Base-by-base conservation (phyloP, 768 basidiomycete species). In the Serendipita indica region DNA sequence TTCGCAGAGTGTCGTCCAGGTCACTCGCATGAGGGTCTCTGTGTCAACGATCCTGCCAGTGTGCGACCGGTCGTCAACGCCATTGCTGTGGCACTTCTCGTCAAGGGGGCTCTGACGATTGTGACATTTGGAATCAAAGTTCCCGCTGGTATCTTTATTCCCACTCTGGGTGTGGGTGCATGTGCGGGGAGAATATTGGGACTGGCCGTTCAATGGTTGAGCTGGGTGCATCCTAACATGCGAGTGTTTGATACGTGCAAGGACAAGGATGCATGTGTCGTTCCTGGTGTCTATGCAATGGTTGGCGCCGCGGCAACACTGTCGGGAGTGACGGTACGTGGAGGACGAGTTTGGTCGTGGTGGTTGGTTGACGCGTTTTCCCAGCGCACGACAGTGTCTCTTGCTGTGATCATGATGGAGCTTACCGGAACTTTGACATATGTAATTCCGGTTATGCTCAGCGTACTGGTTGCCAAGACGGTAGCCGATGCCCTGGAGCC, bases 351-450 rank as follows among this genome's bases (percentile, higher is more conserved):
- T 68, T n/a, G 54, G 43, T 16, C 41, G 33, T 46, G n/a, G 1
- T 35, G 41, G 13, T 25, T 3, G 7, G 4, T 14, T 16, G 46
- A 25, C 39, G 10, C 57, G 41, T 56, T 6, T 13, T 14, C 61
- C 33, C 60, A 88, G 83, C 75, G 89, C 33, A 91, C 89, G 22
- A 92, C 89, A 0, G 87, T 98, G 25, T 93, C 91, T 0, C 77
- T 97, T 59, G 91, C 91, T 2, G 96, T 98, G 56, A 99, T 98
- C 70, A 89, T 86, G 74, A 90, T 97, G 66, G 94, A 98, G 67
- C 74, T 98, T 39, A 94, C 94, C 2, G 86, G 89, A 63, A 90
- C 90, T 1, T 72, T 99, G 63, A 91, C 88, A 2, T 98, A 98
- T 70, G 85, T 82, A 12, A 86, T 89, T 4, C 90, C 90, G 14